phyloP scores from a whole-genome alignment of 1,284 basidiomycete genomes.

The Apiotrichum montevideense region DNA sequence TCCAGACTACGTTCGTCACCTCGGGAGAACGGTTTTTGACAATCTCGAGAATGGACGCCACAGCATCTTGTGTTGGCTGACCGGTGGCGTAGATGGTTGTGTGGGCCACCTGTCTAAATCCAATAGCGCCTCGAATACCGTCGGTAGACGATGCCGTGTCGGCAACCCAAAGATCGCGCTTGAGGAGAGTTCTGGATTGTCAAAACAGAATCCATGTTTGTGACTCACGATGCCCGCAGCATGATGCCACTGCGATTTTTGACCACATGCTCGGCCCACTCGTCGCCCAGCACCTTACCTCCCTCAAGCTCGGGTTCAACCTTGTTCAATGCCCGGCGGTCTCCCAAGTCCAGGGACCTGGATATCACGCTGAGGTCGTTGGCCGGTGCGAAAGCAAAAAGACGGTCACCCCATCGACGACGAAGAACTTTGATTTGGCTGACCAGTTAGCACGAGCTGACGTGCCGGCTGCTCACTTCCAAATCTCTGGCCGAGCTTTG shows the following conservation, averaged over 20 bases:
- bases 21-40: slow-evolving; percentile 60
- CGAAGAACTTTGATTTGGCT: slow-evolving; percentile 79
- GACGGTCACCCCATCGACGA: slow-evolving; percentile 66
- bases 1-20: slow-evolving; percentile 71
- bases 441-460: slow-evolving; percentile 1
- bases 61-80: slow-evolving; percentile 86
- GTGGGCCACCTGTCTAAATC: slow-evolving; percentile 79
- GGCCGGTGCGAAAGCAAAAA: slow-evolving; percentile 82
- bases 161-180: slow-evolving; percentile 83
- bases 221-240: slow-evolving; percentile 67
- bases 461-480: slow-evolving; percentile 60
- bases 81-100: slow-evolving; percentile 80
- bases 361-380: slow-evolving; percentile 64
- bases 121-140: slow-evolving; percentile 82
- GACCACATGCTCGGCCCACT: slow-evolving; percentile 88
- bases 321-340: slow-evolving; percentile 7
- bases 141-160: slow-evolving; percentile 59
- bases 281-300: slow-evolving; percentile 81
- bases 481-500: slow-evolving; percentile 83
- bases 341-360: slow-evolving; percentile 33
- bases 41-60: slow-evolving; percentile 72
- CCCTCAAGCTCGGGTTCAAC: slow-evolving; percentile 58
- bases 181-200: slow-evolving; percentile 43
- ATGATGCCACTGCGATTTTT: slow-evolving; percentile 92
- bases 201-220: neutral